These are phyloP conservation scores for Aaosphaeria pasadenensis DNA, from an alignment of 2,329 filamentous ascomycete genomes.

Conservation along the genomic window DNA sequence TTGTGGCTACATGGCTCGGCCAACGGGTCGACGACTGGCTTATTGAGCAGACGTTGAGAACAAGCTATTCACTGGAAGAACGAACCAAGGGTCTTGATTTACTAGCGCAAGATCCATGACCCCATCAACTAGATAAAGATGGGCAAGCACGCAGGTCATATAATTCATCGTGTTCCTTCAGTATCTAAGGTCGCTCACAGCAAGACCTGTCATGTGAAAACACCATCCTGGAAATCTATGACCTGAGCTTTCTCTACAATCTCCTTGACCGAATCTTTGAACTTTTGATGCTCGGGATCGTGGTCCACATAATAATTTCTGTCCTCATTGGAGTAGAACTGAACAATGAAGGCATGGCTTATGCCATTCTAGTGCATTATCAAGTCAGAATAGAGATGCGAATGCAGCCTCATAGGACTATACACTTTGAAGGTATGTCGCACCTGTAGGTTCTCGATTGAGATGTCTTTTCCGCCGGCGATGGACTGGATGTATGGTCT, in stretches of 20 bases:
- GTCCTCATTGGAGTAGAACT: slow-evolving; percentile 41
- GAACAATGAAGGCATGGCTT: slow-evolving; percentile 44
- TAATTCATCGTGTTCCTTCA: too few relatives aligned
- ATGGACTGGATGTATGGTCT: slow-evolving; percentile 27
- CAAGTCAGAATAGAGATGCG: background rate
- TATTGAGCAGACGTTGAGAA: too few relatives aligned
- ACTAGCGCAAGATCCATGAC: too few relatives aligned
- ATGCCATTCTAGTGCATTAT: slow-evolving; percentile 36
- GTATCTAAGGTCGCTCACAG: too few relatives aligned
- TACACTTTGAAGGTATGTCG: background rate
- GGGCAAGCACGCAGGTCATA: too few relatives aligned
- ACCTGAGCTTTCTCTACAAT: slow-evolving; percentile 40
- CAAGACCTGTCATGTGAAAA: slow-evolving; percentile 13
- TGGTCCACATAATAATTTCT: slow-evolving; percentile 43
- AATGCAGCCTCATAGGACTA: background rate
- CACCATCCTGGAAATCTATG: slow-evolving; percentile 38
- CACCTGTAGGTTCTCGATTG: slow-evolving; percentile 33
- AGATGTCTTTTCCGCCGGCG: slow-evolving; percentile 30
- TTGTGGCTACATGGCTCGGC: too few relatives aligned
- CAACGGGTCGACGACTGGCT: too few relatives aligned
- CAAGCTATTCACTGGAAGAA: too few relatives aligned
- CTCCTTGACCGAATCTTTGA: slow-evolving; percentile 31
- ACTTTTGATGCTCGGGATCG: slow-evolving; percentile 39
- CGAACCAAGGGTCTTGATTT: too few relatives aligned
- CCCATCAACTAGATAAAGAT: too few relatives aligned